Conservation (phyloP, 805 yeast genomes). For the Metschnikowia borealis region DNA sequence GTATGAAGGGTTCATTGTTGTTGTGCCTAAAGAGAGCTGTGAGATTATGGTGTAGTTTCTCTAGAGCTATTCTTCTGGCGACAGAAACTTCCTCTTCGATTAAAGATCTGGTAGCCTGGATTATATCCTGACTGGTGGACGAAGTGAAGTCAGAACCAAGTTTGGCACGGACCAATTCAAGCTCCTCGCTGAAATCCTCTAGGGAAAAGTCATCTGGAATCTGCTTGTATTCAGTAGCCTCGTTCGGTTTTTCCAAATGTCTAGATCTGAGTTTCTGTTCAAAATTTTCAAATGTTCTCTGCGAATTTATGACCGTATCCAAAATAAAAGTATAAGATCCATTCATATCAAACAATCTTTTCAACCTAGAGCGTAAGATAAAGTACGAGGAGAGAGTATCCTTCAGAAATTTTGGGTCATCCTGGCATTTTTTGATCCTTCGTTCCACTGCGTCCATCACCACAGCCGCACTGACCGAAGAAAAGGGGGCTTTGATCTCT, state of each 20-base stretch:
- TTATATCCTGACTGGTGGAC: constrained; percentile 11
- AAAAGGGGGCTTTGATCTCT: constrained; percentile 7
- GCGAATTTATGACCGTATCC: constrained; percentile 53
- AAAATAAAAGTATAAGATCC: constrained; percentile 58
- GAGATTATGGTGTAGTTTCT: constrained; percentile 31
- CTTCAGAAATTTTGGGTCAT: neutral
- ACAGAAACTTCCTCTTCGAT: constrained; percentile 12
- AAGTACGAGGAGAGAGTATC: constrained; percentile 5
- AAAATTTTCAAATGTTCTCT: constrained; percentile 23
- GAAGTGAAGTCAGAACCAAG: constrained; percentile 20
- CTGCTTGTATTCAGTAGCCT: constrained; percentile 20
- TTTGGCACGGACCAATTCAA: constrained; percentile 20
- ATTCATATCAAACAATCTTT: constrained; percentile 27
- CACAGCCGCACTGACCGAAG: constrained; percentile 3
- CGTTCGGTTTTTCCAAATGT: neutral
- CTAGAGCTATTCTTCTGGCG: constrained; percentile 18
- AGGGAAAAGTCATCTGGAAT: constrained; percentile 32
- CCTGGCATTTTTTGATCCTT: constrained; percentile 2
- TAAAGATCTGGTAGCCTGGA: constrained; percentile 17
- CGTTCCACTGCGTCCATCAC: constrained; percentile 7
- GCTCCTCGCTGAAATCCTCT: constrained; percentile 32
- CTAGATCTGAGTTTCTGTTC: constrained; percentile 11
- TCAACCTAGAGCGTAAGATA: constrained; percentile 7
- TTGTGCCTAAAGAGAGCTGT: constrained; percentile 31
- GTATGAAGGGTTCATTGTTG: constrained; percentile 28